Conservation (phyloP, 345 rosid genomes). For the Eucalyptus tenuipes region DNA sequence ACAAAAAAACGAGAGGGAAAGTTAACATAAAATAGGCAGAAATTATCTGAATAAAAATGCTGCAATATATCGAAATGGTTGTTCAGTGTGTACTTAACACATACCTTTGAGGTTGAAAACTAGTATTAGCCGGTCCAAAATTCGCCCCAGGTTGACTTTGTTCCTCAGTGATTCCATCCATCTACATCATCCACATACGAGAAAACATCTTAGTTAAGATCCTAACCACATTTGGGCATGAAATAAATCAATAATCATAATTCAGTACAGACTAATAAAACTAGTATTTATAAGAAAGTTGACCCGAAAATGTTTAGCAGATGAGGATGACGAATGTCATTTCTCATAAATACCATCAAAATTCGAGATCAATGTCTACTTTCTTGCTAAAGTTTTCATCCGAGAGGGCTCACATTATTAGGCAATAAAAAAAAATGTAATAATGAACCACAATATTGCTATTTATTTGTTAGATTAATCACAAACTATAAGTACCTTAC, state of each 20-base stretch:
- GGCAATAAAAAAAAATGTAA: not conserved
- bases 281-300: not conserved
- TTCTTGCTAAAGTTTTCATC: not conserved
- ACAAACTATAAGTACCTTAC: not conserved
- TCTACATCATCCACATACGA: not conserved
- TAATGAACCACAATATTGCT: not conserved
- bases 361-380: not conserved
- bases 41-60: not conserved
- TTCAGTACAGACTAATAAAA: not conserved
- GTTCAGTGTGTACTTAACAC: not conserved
- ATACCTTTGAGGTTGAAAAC: not conserved
- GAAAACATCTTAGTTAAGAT: not conserved
- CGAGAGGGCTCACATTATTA: not conserved
- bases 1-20: not conserved
- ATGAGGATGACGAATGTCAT: not conserved
- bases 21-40: not conserved
- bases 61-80: not conserved
- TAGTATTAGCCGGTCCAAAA: not conserved
- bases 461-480: not conserved
- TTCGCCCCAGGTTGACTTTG: not conserved
- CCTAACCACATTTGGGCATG: not conserved
- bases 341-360: not conserved
- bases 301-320: not conserved
- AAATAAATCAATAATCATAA: not conserved
- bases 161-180: not conserved